Evolutionary conservation across 208 protist species (phyloP), one percentile per base, ranked within the genome.

Genomic region (Wallacemonas sp.): DNA sequence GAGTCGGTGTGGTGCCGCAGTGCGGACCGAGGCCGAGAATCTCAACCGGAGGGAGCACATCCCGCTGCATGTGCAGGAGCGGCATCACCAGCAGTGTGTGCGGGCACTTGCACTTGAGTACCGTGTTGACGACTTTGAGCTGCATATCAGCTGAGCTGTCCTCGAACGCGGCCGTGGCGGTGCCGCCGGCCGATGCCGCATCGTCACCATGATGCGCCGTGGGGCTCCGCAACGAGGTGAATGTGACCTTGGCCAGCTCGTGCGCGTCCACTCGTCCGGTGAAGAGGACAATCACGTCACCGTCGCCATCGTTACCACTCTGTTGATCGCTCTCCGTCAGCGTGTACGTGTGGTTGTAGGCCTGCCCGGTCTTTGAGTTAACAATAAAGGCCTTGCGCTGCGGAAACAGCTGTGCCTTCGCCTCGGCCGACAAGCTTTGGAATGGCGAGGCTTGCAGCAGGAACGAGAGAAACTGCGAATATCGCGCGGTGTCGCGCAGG

Each of bases 101-200:
- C 15, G 90, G 90, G 59, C 90, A 96, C 76, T 96, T 96, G 73
- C 90, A 96, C 68, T 92, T 89, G 29, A 96, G 74, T 10, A 92
- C 87, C 22, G 54, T 64, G 66, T 86, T 92, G 1, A 78, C 80
- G 46, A 96, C 78, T 58, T 73, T 79, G 9, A 96, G 79, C 62
- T 96, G 85, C 67, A 95, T 80, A 45, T 89, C 83, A 1, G 73
- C 52, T 15, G 50, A 66, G 19, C 5, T 26, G 44, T 57, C 48
- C 4, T 66, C 61, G 15, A 58, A 61, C 0, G 48, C 39, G 29
- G 58, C 15, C 10, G 59, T 45, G 50, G 71, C 39, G 4, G 34
- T 42, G 3, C 39, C 8, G 36, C 15, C 37, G 66, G 19, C 13
- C 61, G 24, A 62, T 33, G 30, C 17, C 3, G 19, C 32, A 24